Conservation (phyloP, 495 filamentous ascomycete genomes). For the Staphylotrichum longicolle region DNA sequence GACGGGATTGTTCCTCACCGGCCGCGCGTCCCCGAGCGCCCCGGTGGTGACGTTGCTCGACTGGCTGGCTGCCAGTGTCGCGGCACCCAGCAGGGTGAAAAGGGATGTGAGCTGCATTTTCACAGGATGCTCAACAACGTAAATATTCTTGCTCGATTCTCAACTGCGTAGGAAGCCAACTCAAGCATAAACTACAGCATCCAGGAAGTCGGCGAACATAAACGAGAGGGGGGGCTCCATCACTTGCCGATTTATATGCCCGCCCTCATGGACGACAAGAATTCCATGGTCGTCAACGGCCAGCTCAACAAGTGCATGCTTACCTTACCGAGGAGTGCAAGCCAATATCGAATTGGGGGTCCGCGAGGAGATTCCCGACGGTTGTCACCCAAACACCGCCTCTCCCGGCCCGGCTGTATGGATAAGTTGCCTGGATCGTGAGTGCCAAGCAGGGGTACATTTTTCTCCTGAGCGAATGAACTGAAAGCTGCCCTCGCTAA, state of each 20-base stretch:
- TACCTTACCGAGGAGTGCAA: background rate
- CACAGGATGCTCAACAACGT: too few relatives aligned
- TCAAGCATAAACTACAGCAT: too few relatives aligned
- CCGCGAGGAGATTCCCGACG: conserved; percentile 1
- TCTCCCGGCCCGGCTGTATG: conserved; percentile 23
- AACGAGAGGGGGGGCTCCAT: too few relatives aligned
- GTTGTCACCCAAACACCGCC: background rate
- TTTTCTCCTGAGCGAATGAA: background rate
- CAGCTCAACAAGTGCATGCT: background rate
- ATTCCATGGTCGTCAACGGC: background rate
- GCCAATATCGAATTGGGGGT: background rate
- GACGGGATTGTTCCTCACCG: conserved; percentile 56
- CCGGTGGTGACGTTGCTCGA: conserved; percentile 36
- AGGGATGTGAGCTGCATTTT: conserved; percentile 42
- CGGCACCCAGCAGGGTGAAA: conserved; percentile 41
- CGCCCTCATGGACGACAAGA: too few relatives aligned
- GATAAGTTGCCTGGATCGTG: conserved; percentile 19
- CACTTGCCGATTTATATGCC: too few relatives aligned
- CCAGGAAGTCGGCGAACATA: too few relatives aligned
- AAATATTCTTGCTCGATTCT: too few relatives aligned
- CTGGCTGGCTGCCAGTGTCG: conserved; percentile 44
- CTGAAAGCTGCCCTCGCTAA: background rate
- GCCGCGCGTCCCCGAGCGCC: conserved; percentile 54
- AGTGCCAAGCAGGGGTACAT: conserved; percentile 8
- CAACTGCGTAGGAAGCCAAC: too few relatives aligned